These are phyloP conservation scores for Escovopsis sp. DNA, from an alignment of 2,329 filamentous ascomycete genomes.

Conservation along the genomic window DNA sequence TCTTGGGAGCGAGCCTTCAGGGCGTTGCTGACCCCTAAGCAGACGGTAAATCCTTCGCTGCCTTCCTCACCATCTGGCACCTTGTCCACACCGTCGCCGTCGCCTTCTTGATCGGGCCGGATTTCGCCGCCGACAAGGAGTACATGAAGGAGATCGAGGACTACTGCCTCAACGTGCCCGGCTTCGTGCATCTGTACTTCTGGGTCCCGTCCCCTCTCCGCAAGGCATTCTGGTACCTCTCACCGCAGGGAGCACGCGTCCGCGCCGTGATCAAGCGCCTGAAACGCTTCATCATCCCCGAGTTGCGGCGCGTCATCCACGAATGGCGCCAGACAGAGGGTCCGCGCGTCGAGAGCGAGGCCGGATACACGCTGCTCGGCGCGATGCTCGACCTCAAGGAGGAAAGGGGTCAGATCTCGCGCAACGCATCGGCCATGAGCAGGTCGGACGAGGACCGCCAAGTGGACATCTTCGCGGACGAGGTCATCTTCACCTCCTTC, in stretches of 20 bases:
- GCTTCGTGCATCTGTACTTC: slow-evolving; percentile 4
- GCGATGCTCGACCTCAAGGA: slow-evolving; percentile 4
- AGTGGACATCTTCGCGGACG: slow-evolving; percentile 2
- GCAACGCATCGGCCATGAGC: slow-evolving; percentile 1
- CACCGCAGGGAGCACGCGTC: slow-evolving; percentile 1
- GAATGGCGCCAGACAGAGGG: neutral
- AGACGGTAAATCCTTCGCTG: slow-evolving; percentile 1
- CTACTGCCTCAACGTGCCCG: slow-evolving; percentile 4
- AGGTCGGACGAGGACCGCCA: slow-evolving; percentile 1
- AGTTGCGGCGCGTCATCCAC: neutral
- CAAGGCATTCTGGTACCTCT: slow-evolving; percentile 2
- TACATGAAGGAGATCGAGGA: slow-evolving; percentile 3
- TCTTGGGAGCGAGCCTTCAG: no score
- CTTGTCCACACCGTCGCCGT: slow-evolving; percentile 1
- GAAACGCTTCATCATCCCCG: slow-evolving; percentile 3
- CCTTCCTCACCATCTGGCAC: slow-evolving; percentile 2
- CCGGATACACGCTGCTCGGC: slow-evolving; percentile 3
- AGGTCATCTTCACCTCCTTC: slow-evolving; percentile 3
- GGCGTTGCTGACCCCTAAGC: neutral
- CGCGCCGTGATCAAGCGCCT: slow-evolving; percentile 1
- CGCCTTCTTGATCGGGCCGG: slow-evolving; percentile 1
- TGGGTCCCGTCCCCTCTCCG: slow-evolving; percentile 1
- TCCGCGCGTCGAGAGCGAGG: neutral
- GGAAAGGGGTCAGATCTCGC: slow-evolving; percentile 2
- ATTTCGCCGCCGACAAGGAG: neutral